A percentile compares a stretch with the other conserved stretches of the same genome.
Conservation (phyloP, 805 yeast species). For the Candida insectalens region DNA sequence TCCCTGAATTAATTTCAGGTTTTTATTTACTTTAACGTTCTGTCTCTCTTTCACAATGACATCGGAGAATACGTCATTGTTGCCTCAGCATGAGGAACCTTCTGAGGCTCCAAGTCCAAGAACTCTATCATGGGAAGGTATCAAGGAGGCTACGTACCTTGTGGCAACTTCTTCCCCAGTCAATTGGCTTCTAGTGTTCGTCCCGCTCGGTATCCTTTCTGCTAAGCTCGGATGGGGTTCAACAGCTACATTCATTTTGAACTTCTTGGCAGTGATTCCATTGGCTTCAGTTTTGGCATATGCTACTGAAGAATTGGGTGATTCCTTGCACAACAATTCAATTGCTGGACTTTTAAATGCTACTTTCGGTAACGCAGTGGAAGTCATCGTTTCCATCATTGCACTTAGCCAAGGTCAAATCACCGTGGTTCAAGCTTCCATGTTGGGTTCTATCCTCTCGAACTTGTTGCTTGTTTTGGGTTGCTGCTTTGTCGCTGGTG, state of each 20-base stretch:
- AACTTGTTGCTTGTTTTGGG: constrained; percentile 86
- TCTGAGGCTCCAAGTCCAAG: background rate
- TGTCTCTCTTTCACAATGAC: constrained; percentile 6
- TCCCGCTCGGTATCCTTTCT: constrained; percentile 81
- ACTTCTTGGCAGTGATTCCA: constrained; percentile 87
- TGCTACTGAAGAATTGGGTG: constrained; percentile 89
- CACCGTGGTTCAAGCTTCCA: constrained; percentile 91
- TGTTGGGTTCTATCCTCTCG: constrained; percentile 90
- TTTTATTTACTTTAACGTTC: too few species aligned
- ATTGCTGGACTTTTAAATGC: constrained; percentile 93
- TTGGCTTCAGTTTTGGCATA: constrained; percentile 82
- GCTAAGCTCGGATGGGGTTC: constrained; percentile 50
- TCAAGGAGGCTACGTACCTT: constrained; percentile 5
- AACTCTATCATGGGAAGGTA: too few species aligned
- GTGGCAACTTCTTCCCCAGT: constrained; percentile 37
- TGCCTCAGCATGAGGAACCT: constrained; percentile 1
- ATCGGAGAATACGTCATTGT: constrained; percentile 8
- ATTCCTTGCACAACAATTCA: constrained; percentile 75
- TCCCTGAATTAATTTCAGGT: too few species aligned
- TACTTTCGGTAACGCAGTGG: constrained; percentile 96
- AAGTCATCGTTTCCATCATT: constrained; percentile 85
- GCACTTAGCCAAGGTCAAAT: constrained; percentile 82
- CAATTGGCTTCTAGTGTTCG: constrained; percentile 68
- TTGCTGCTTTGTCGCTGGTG: constrained; percentile 92
- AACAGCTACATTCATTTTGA: constrained; percentile 52